Percentiles rank a stretch among this genome's conserved stretches.
These are phyloP conservation scores for Elsinoe australis DNA, from an alignment of 2,329 filamentous ascomycete species.

Conservation along the genomic window DNA sequence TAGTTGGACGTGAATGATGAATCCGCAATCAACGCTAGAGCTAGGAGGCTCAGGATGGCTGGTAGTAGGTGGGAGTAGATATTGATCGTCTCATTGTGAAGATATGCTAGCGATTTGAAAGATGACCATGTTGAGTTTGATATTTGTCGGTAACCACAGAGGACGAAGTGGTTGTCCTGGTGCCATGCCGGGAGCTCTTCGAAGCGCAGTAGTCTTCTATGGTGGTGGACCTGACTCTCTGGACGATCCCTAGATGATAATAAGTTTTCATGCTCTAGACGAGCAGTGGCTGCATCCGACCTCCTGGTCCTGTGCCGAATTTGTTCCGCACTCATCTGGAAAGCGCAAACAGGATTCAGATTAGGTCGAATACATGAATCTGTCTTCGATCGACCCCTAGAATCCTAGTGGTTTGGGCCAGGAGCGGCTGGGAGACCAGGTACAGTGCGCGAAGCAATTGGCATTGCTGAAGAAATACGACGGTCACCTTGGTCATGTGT, in stretches of 20 bases:
- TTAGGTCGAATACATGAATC: too few species aligned
- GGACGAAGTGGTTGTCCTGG: slow-evolving; percentile 5
- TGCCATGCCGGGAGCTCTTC: not conserved
- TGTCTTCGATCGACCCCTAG: too few species aligned
- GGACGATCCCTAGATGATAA: not conserved
- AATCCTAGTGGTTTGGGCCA: too few species aligned
- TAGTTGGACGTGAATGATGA: slow-evolving; percentile 19
- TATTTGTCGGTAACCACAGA: not conserved
- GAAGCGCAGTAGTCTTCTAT: not conserved
- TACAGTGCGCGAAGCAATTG: too few species aligned
- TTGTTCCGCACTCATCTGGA: too few species aligned
- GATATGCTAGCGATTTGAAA: slow-evolving; percentile 4
- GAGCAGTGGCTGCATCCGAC: too few species aligned
- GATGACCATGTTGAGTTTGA: not conserved
- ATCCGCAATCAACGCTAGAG: slow-evolving; percentile 21
- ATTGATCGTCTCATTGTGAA: slow-evolving; percentile 25
- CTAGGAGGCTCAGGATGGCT: slow-evolving; percentile 16
- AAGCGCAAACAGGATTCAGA: too few species aligned
- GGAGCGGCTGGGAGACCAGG: too few species aligned
- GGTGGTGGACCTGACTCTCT: not conserved
- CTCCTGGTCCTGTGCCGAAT: too few species aligned
- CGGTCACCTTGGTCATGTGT: too few species aligned
- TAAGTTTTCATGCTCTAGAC: too few species aligned
- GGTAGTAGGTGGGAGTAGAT: slow-evolving; percentile 24
- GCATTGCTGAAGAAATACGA: too few species aligned